Conservation (phyloP, 2,329 filamentous ascomycete species). For the Ambrosiella cleistominuta region DNA sequence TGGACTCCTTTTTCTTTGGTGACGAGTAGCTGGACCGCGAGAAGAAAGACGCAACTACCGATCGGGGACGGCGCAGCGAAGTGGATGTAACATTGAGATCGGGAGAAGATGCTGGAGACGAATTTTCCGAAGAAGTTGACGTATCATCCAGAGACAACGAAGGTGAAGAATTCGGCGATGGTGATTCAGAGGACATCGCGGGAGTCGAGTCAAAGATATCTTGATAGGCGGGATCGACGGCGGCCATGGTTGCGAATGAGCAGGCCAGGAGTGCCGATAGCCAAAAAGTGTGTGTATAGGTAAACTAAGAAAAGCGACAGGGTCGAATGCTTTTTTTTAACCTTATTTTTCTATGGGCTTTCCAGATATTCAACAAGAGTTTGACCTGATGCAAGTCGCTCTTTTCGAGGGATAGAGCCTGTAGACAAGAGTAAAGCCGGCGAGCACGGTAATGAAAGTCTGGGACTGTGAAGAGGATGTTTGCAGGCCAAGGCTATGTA, state of each 20-base stretch:
- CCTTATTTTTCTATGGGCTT: no score
- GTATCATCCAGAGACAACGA: not conserved
- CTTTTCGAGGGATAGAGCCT: not conserved
- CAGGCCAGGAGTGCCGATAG: not conserved
- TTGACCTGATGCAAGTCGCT: not conserved
- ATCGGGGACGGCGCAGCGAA: constrained; percentile 3
- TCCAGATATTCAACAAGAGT: no score
- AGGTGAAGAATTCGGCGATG: constrained; percentile 1
- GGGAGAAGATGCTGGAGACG: constrained; percentile 4
- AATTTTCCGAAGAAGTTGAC: not conserved
- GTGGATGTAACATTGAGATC: constrained; percentile 2
- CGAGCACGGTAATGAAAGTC: not conserved
- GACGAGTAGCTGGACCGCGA: constrained; percentile 4
- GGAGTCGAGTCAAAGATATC: constrained; percentile 6
- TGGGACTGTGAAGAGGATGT: not conserved
- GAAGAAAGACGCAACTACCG: constrained; percentile 9
- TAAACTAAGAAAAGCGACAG: no score
- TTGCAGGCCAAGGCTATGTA: not conserved
- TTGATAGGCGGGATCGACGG: constrained; percentile 11
- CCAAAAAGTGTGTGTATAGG: no score
- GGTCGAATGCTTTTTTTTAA: no score
- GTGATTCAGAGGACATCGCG: not conserved
- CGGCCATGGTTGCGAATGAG: constrained; percentile 6
- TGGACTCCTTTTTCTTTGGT: constrained; percentile 1
- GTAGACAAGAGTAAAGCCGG: not conserved